Conservation (phyloP, 1,139 yeast genomes). For the Pichia sp. region DNA sequence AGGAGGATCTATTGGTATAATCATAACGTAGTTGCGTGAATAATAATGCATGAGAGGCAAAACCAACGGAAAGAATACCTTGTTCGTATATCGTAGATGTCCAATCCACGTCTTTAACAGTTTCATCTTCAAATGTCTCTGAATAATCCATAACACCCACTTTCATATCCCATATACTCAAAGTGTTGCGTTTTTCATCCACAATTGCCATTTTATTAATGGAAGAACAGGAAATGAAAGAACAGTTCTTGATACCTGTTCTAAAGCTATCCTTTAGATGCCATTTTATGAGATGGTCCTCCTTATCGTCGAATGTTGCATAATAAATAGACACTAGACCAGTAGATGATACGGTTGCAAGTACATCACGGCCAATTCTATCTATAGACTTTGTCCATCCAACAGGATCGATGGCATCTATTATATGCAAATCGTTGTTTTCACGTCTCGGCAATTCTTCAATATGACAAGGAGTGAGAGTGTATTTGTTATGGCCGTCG, state of each 20-base stretch:
- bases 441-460: conserved; percentile 20
- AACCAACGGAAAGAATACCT: conserved; percentile 77
- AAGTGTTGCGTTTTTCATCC: conserved; percentile 39
- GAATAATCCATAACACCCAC: conserved; percentile 63
- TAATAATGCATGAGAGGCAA: conserved; percentile 50
- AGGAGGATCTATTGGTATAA: conserved; percentile 72
- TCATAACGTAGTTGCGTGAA: conserved; percentile 84
- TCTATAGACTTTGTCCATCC: conserved; percentile 38
- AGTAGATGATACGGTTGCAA: conserved; percentile 48
- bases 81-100: conserved; percentile 63
- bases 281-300: conserved; percentile 39
- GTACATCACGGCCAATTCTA: conserved; percentile 42
- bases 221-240: conserved; percentile 64
- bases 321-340: conserved; percentile 52
- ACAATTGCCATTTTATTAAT: conserved; percentile 70
- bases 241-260: conserved; percentile 49
- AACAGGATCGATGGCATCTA: conserved; percentile 63
- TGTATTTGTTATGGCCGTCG: conserved; percentile 14
- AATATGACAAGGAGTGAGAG: conserved; percentile 24
- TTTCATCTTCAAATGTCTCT: conserved; percentile 27
- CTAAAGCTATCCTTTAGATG: conserved; percentile 37
- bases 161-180: conserved; percentile 73
- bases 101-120: conserved; percentile 70
- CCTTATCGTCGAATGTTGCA: conserved; percentile 26
- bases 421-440: conserved; percentile 33